Evolutionary conservation across 352 stramenopile genomes (phyloP).

Genomic region (Phytophthora aleatoria): DNA sequence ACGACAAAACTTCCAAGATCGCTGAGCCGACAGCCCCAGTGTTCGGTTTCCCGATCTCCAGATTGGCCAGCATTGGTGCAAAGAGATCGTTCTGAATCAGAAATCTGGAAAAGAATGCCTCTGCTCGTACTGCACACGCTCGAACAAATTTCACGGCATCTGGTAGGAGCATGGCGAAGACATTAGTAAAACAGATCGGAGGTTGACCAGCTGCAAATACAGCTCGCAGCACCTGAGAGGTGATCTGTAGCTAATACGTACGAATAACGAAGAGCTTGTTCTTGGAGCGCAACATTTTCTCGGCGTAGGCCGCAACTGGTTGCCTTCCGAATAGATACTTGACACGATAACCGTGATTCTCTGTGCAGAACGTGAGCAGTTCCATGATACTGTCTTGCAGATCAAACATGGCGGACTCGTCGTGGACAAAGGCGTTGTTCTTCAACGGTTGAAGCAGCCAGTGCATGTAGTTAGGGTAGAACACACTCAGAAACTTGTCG

Average conservation of each 20-base stretch:
- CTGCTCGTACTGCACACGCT: conserved; percentile 69
- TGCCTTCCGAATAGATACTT: conserved; percentile 88
- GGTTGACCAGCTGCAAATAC: conserved; percentile 1
- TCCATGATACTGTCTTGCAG: conserved; percentile 86
- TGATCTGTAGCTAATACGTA: conserved; percentile 42
- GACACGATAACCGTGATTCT: conserved; percentile 84
- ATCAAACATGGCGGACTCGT: conserved; percentile 67
- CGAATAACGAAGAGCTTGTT: conserved; percentile 88
- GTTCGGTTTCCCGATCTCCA: conserved; percentile 59
- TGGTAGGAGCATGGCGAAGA: conserved; percentile 20
- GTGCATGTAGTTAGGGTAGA: conserved; percentile 89
- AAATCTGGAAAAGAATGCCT: conserved; percentile 86
- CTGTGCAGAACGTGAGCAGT: conserved; percentile 84
- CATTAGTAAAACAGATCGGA: not conserved
- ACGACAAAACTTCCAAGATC: conserved; percentile 74
- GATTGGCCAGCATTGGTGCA: conserved; percentile 52
- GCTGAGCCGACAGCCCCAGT: conserved; percentile 68
- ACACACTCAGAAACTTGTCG: conserved; percentile 87
- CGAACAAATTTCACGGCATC: conserved; percentile 82
- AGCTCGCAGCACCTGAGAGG: conserved; percentile 30
- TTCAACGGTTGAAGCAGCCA: conserved; percentile 86
- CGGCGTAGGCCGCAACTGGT: conserved; percentile 72
- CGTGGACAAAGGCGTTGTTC: conserved; percentile 43
- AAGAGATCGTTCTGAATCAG: conserved; percentile 81
- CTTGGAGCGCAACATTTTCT: conserved; percentile 77